Base-by-base conservation (phyloP, 345 rosid genomes). In the Jatropha curcas region DNA sequence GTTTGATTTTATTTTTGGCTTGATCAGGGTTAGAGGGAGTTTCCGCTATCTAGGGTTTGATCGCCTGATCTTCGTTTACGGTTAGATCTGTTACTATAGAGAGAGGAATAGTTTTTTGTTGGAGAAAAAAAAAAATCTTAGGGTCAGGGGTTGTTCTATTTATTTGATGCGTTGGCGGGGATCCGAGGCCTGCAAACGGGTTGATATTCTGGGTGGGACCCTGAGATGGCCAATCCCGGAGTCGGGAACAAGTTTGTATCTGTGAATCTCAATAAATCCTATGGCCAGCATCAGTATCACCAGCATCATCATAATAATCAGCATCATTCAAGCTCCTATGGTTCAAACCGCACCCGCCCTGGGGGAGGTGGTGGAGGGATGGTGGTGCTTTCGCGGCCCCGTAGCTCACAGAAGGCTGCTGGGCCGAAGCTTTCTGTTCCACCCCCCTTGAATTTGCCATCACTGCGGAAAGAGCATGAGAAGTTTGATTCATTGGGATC, bases 361-460 rank as follows among this genome's bases (percentile, higher is more conserved):
- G 78, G 78, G 71, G 74, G 72, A 67, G 77, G 61, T 66, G 84
- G 88, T 0, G 90, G 89, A 75, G 90, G 91, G 77, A 91, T 92
- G 99, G 91, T 87, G 68, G 97, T 93, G 79, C 91, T 93, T 71
- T 92, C 97, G 17, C 82, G 97, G 71, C 96, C 96, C 51, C 89
- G 98, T 52, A 93, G 98, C 84, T 88, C 93, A 14, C 99, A 96
- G 69, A 93, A 96, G 71, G 81, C 74, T 67, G 71, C 87, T 88
- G 97, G 89, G 85, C 82, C 89, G 71, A 95, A 91, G 88, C 86
- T 95, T 83, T 91, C 98, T 67, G 94, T 95, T 79, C 99, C 99
- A 80, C 97, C 96, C 91, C 99, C 99, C 85, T 77, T 96, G 97
- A 96, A 96, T 85, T 82, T 96, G 72, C 99, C 99, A 0, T 93